Conservation (phyloP, 768 basidiomycete genomes). For the Mycena alexandri region DNA sequence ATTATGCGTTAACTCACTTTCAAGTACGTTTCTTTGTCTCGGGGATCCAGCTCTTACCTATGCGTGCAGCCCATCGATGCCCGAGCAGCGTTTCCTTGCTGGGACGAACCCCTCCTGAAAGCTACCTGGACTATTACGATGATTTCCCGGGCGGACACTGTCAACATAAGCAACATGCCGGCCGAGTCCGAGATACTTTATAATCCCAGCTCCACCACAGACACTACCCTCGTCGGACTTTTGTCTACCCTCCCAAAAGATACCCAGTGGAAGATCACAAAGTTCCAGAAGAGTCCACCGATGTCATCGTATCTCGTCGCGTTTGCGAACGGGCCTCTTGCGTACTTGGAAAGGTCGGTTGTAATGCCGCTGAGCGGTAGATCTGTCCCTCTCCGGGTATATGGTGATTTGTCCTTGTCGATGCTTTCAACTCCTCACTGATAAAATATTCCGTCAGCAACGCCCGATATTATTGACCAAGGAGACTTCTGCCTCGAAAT, state of each 20-base stretch:
- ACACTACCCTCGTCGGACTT: too few relatives aligned
- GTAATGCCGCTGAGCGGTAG: slow-evolving; percentile 85
- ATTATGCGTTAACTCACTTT: slow-evolving; percentile 91
- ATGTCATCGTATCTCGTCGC: slow-evolving; percentile 94
- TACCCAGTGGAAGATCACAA: slow-evolving; percentile 80
- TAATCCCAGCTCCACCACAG: slow-evolving; percentile 24
- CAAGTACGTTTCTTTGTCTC: slow-evolving; percentile 58
- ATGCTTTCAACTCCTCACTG: background rate
- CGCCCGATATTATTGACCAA: slow-evolving; percentile 84
- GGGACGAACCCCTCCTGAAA: slow-evolving; percentile 81
- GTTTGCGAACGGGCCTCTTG: slow-evolving; percentile 86
- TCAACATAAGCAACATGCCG: slow-evolving; percentile 76
- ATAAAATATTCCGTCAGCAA: slow-evolving; percentile 63
- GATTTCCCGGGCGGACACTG: slow-evolving; percentile 67
- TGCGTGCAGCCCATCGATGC: slow-evolving; percentile 69
- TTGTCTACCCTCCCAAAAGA: slow-evolving; percentile 38
- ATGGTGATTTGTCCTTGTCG: slow-evolving; percentile 48
- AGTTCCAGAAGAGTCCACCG: slow-evolving; percentile 84
- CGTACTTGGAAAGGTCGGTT: slow-evolving; percentile 79
- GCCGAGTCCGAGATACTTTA: slow-evolving; percentile 54
- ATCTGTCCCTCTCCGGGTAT: slow-evolving; percentile 85
- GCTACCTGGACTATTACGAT: slow-evolving; percentile 70
- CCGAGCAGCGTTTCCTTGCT: slow-evolving; percentile 70
- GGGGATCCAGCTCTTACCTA: background rate
- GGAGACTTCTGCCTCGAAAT: slow-evolving; percentile 90